phyloP scores from a whole-genome alignment of 176 grass and related monocot genomes.

The Paspalum notatum region DNA sequence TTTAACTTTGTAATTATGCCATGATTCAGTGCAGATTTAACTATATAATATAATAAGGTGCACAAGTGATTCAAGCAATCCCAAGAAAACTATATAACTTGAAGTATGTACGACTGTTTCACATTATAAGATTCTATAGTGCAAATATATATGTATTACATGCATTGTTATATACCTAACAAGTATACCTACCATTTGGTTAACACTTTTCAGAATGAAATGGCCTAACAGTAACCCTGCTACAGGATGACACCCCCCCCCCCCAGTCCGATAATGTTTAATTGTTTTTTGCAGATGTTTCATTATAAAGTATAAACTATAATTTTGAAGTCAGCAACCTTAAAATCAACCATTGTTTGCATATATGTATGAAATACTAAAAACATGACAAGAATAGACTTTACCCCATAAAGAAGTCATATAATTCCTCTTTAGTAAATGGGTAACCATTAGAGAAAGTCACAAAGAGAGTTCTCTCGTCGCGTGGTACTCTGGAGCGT shows the following conservation, averaged over 20 bases:
- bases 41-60: not conserved
- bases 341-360: not conserved
- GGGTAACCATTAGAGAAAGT: slow-evolving; percentile 77
- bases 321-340: not conserved
- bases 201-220: not conserved
- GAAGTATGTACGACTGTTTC: not conserved
- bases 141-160: not conserved
- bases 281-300: no score
- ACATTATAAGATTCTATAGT: not conserved
- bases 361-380: not conserved
- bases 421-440: slow-evolving; percentile 57
- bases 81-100: not conserved
- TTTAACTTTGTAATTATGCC: not conserved
- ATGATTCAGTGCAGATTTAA: not conserved
- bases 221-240: not conserved
- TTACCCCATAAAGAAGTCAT: slow-evolving; percentile 58
- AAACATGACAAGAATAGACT: not conserved
- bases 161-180: not conserved
- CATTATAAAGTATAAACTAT: not conserved
- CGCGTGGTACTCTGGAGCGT: slow-evolving; percentile 36
- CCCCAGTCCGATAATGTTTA: no score
- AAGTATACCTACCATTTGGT: not conserved
- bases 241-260: not conserved
- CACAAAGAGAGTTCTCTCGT: slow-evolving; percentile 69
- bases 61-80: not conserved